These are phyloP conservation scores for Talaromyces adpressus DNA, from an alignment of 495 filamentous ascomycete species.

Conservation along the genomic window DNA sequence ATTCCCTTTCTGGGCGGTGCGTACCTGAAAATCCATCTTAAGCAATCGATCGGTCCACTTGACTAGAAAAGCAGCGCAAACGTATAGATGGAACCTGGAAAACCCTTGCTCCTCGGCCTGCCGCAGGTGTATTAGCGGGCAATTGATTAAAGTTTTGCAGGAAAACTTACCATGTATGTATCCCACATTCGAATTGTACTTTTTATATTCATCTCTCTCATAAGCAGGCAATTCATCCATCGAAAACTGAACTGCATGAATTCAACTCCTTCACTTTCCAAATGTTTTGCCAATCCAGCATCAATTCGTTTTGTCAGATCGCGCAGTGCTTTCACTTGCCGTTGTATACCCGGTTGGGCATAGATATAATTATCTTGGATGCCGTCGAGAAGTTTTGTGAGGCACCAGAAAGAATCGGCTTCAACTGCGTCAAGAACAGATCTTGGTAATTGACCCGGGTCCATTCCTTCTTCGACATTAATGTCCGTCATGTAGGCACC, in stretches of 20 bases:
- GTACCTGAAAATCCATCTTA: constrained; percentile 55
- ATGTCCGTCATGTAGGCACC: constrained; percentile 88
- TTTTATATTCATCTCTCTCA: constrained; percentile 92
- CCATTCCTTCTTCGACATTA: constrained; percentile 91
- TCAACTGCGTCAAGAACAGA: constrained; percentile 94
- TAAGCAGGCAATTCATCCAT: constrained; percentile 99
- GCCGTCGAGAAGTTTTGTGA: constrained; percentile 92
- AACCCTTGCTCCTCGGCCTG: constrained; percentile 98
- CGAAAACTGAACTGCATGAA: constrained; percentile 99
- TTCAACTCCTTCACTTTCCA: constrained; percentile 85
- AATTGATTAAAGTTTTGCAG: not conserved
- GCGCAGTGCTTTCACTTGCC: constrained; percentile 80
- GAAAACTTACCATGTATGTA: constrained; percentile 76
- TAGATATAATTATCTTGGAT: constrained; percentile 99
- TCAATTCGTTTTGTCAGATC: constrained; percentile 91
- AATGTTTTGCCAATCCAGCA: constrained; percentile 71
- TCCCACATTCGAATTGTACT: constrained; percentile 99
- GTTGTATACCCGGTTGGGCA: constrained; percentile 91
- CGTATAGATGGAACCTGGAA: constrained; percentile 95
- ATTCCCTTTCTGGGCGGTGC: not conserved
- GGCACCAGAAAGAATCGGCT: constrained; percentile 96
- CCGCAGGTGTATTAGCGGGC: constrained; percentile 1
- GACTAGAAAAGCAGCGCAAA: constrained; percentile 96
- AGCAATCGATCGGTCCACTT: constrained; percentile 94
- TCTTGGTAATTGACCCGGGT: constrained; percentile 86